phyloP scores from a whole-genome alignment of 192 early-diverging fungal species.

The Coemansia sp. region DNA sequence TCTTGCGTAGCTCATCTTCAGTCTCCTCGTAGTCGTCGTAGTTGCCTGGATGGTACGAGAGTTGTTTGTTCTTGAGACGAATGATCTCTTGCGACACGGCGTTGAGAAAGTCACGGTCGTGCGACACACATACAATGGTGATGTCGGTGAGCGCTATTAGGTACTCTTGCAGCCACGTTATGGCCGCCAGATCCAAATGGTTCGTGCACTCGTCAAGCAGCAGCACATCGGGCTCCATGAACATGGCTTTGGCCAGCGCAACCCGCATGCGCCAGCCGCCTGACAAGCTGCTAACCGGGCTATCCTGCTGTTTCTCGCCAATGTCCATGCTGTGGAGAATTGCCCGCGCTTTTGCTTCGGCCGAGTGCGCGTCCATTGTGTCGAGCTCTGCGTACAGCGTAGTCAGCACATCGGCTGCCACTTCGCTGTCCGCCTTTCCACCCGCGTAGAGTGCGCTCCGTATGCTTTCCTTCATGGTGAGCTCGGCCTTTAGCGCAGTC shows the following conservation, averaged over 20 bases:
- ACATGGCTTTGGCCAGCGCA: slow-evolving; percentile 81
- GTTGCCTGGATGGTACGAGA: slow-evolving; percentile 80
- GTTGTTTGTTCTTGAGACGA: slow-evolving; percentile 67
- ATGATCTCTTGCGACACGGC: slow-evolving; percentile 74
- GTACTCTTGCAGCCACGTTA: slow-evolving; percentile 88
- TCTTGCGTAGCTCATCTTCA: slow-evolving; percentile 67
- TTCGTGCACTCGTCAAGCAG: slow-evolving; percentile 89
- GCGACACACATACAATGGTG: slow-evolving; percentile 85
- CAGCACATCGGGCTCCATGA: slow-evolving; percentile 78
- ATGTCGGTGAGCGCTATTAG: slow-evolving; percentile 58
- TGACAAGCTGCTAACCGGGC: slow-evolving; percentile 61
- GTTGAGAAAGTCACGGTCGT: slow-evolving; percentile 86
- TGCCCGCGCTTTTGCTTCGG: slow-evolving; percentile 64
- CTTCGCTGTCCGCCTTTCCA: slow-evolving; percentile 40
- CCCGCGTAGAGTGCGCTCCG: slow-evolving; percentile 24
- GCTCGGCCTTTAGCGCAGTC: slow-evolving; percentile 55
- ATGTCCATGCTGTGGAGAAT: slow-evolving; percentile 80
- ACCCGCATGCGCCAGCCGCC: slow-evolving; percentile 93
- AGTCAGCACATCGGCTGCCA: slow-evolving; percentile 60
- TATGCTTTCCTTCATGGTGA: slow-evolving; percentile 29
- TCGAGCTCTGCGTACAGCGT: slow-evolving; percentile 61
- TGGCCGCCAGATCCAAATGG: slow-evolving; percentile 87
- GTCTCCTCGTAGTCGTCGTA: slow-evolving; percentile 82
- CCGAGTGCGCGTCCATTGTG: slow-evolving; percentile 62
- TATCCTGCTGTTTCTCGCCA: slow-evolving; percentile 58